Base-by-base conservation (phyloP, 106 monocot genomes). In the Platanthera guangdongensis region DNA sequence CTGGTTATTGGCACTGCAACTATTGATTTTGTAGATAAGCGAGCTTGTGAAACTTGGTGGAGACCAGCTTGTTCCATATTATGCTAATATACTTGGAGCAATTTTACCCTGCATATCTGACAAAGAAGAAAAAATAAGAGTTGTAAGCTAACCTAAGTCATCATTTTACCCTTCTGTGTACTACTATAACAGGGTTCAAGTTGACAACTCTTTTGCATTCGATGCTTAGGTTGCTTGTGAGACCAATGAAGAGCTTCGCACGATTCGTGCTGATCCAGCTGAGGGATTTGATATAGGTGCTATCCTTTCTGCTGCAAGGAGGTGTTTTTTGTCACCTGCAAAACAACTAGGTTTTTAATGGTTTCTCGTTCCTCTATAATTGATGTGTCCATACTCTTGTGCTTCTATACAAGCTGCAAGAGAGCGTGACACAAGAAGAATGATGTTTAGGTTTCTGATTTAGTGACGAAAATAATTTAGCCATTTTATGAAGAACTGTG, bases 1-100 rank as follows among this genome's bases (percentile, higher is more conserved):
- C 47, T 48, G 3, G 15, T 70, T 28, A 48, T 70, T 70, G 16
- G 47, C 47, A 70, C 32, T 30, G 30, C 51, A 60, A n/a, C 14
- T 13, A 30, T 18, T 67, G 22, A 70, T 62, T 69, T 46, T 92
- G 74, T 77, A 95, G 95, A 92, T 96, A 72, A 87, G 93, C 87
- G 95, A 96, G 75, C 93, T 96, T 86, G 90, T 96, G 30, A 96
- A 89, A 86, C 85, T 93, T 79, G 95, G 95, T 65, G 93, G 92
- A 53, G 90, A 86, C 47, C 93, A 89, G 80, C 95, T 96, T 84
- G 86, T 96, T 76, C 90, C 95, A 74, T 88, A 93, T 68, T 93
- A 96, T 86, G 92, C 93, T 48, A 87, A 88, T 89, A 89, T 96
- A 55, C 83, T 96, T 69, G 95, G 95, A 77, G 92, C 93, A 63